Percentiles rank a stretch among this genome's conserved stretches.
Evolutionary conservation across 2,329 filamentous ascomycete species (phyloP).

Genomic region (Teratosphaeria gauchensis): DNA sequence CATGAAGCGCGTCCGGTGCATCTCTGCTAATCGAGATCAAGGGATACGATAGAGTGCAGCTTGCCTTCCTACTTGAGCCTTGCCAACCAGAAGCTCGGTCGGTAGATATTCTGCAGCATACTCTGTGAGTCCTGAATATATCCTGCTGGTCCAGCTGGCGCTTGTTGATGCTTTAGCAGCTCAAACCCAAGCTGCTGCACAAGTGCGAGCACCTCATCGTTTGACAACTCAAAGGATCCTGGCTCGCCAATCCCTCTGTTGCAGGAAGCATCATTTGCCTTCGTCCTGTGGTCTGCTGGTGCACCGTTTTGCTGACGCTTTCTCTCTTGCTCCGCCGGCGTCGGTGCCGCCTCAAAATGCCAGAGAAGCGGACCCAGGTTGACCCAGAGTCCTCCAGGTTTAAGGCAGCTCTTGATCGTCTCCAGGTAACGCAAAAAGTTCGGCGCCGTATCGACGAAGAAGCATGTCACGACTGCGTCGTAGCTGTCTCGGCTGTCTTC

Average conservation of each 20-base stretch:
- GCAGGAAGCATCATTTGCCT: not conserved
- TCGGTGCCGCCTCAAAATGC: constrained; percentile 79
- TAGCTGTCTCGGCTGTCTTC: constrained; percentile 53
- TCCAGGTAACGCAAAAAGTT: constrained; percentile 87
- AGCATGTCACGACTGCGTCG: constrained; percentile 79
- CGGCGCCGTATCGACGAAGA: constrained; percentile 95
- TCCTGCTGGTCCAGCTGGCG: constrained; percentile 53
- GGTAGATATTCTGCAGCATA: constrained; percentile 78
- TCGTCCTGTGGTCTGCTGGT: not conserved
- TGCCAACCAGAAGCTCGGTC: constrained; percentile 75
- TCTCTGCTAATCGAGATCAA: too few relatives aligned
- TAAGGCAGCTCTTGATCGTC: constrained; percentile 68
- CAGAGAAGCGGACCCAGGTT: constrained; percentile 88
- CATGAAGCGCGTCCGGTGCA: too few relatives aligned
- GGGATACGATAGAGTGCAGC: not conserved
- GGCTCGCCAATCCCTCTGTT: constrained; percentile 61
- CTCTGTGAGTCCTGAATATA: constrained; percentile 81
- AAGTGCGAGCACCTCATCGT: constrained; percentile 76
- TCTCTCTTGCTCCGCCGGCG: constrained; percentile 39
- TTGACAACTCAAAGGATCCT: constrained; percentile 78
- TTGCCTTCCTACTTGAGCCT: not conserved
- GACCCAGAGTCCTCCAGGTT: constrained; percentile 68
- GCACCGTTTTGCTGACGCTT: not conserved
- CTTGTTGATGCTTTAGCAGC: constrained; percentile 44
- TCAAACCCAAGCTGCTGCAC: constrained; percentile 67